These are phyloP conservation scores for Blastobotrys elegans DNA, from an alignment of 1,139 yeast species.

Conservation along the genomic window DNA sequence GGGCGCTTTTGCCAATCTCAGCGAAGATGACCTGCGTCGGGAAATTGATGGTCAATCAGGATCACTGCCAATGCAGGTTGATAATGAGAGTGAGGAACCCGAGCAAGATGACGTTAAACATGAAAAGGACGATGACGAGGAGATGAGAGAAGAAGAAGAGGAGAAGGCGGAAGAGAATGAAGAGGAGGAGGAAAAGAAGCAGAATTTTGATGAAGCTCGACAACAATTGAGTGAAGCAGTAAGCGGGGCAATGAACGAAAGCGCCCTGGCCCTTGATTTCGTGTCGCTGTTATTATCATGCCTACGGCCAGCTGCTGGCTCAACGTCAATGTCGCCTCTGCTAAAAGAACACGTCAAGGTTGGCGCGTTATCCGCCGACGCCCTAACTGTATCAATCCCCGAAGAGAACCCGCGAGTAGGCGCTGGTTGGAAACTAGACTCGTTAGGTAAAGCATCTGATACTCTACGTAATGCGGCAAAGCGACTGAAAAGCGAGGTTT, in stretches of 20 bases:
- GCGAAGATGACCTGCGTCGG: slow-evolving; percentile 50
- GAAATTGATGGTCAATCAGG: slow-evolving; percentile 38
- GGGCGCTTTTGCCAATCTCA: slow-evolving; percentile 46
- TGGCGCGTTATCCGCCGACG: slow-evolving; percentile 73
- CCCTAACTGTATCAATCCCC: slow-evolving; percentile 28
- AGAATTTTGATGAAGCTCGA: slow-evolving; percentile 49
- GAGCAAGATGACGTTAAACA: too few species aligned
- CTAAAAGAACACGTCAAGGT: slow-evolving; percentile 70
- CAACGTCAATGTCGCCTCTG: slow-evolving; percentile 86
- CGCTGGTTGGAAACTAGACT: slow-evolving; percentile 81
- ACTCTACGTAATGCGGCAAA: slow-evolving; percentile 49
- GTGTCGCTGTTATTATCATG: slow-evolving; percentile 80
- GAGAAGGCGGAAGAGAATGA: slow-evolving; percentile 18
- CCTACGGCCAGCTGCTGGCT: slow-evolving; percentile 76
- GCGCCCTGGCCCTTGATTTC: slow-evolving; percentile 82
- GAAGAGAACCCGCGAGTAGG: slow-evolving; percentile 46
- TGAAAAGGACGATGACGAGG: slow-evolving; percentile 12
- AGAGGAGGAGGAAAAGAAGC: slow-evolving; percentile 29
- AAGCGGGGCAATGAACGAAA: slow-evolving; percentile 73
- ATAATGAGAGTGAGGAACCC: slow-evolving; percentile 14
- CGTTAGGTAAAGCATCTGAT: slow-evolving; percentile 52
- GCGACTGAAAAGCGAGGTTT: slow-evolving; percentile 50
- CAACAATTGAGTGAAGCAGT: slow-evolving; percentile 52
- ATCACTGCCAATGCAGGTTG: slow-evolving; percentile 31
- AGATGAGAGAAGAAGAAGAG: slow-evolving; percentile 16